Evolutionary conservation across 306 rosid species (phyloP).

Genomic region (Vigna nakashimae): DNA sequence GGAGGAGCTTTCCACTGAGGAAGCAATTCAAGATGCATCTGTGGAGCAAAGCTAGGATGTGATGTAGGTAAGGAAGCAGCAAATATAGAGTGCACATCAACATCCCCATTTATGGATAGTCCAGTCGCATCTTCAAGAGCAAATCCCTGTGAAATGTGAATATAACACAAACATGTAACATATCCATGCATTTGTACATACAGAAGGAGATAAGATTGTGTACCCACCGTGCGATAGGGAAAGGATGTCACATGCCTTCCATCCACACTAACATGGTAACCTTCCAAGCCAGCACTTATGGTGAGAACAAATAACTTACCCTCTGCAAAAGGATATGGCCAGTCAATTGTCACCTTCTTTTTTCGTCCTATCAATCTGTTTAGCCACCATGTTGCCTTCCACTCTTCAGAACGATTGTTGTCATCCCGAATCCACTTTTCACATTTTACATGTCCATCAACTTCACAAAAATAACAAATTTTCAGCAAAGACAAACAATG

Average conservation of each 20-base stretch:
- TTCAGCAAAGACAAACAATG: conserved; percentile 44
- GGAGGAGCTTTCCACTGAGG: conserved; percentile 82
- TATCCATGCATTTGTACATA: neutral
- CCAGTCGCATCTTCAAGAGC: conserved; percentile 98
- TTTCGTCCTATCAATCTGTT: conserved; percentile 86
- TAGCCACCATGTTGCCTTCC: conserved; percentile 89
- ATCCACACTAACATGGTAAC: conserved; percentile 88
- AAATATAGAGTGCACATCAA: conserved; percentile 82
- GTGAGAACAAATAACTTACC: conserved; percentile 89
- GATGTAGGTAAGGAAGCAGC: conserved; percentile 88
- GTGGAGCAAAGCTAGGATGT: conserved; percentile 92
- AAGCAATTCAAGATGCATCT: conserved; percentile 81
- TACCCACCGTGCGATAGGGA: conserved; percentile 90
- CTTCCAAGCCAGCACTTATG: conserved; percentile 91
- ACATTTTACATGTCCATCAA: conserved; percentile 93
- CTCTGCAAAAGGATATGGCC: conserved; percentile 96
- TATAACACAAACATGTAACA: conserved; percentile 2
- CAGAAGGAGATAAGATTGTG: conserved; percentile 29
- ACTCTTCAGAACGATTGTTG: conserved; percentile 75
- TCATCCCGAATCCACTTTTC: conserved; percentile 97
- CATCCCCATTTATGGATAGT: conserved; percentile 77
- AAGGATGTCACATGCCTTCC: conserved; percentile 92
- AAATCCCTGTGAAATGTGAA: conserved; percentile 79
- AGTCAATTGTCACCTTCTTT: conserved; percentile 72
- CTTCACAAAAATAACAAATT: conserved; percentile 55